phyloP scores from a whole-genome alignment of 192 early-diverging fungal species.

The Coemansia interrupta region DNA sequence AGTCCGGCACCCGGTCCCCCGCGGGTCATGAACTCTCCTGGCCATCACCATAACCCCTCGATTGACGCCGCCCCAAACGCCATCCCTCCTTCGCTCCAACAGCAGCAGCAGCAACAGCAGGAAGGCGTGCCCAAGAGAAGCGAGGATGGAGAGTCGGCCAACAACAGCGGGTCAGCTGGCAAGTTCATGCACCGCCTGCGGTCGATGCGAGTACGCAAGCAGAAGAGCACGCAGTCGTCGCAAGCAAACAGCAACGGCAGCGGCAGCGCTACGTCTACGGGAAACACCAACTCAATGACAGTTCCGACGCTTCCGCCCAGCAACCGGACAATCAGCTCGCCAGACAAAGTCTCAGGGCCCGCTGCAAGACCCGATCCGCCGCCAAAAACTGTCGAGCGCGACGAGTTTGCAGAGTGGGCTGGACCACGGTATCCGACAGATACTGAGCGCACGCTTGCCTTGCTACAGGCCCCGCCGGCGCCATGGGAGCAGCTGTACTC shows the following conservation, averaged over 20 bases:
- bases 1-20: not conserved
- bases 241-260: not conserved
- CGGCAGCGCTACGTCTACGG: not conserved
- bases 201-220: slow-evolving; percentile 49
- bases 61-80: slow-evolving; percentile 26
- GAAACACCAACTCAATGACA: not conserved
- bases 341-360: slow-evolving; percentile 5
- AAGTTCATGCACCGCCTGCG: slow-evolving; percentile 43
- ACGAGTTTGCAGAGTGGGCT: slow-evolving; percentile 31
- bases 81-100: slow-evolving; percentile 7
- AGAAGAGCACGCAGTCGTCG: slow-evolving; percentile 28
- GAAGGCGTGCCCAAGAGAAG: slow-evolving; percentile 14
- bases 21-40: not conserved
- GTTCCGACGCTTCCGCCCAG: slow-evolving; percentile 9
- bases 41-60: slow-evolving; percentile 35
- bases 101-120: slow-evolving; percentile 17
- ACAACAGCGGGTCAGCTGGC: slow-evolving; percentile 32
- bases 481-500: slow-evolving; percentile 52
- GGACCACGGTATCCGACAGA: slow-evolving; percentile 45
- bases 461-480: slow-evolving; percentile 26
- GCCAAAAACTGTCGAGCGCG: slow-evolving; percentile 4
- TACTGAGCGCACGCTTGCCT: slow-evolving; percentile 43
- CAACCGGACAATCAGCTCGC: slow-evolving; percentile 20
- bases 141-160: slow-evolving; percentile 33
- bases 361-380: not conserved